These are phyloP conservation scores for Vigna unguiculata DNA, from an alignment of 306 rosid genomes.

Conservation along the genomic window DNA sequence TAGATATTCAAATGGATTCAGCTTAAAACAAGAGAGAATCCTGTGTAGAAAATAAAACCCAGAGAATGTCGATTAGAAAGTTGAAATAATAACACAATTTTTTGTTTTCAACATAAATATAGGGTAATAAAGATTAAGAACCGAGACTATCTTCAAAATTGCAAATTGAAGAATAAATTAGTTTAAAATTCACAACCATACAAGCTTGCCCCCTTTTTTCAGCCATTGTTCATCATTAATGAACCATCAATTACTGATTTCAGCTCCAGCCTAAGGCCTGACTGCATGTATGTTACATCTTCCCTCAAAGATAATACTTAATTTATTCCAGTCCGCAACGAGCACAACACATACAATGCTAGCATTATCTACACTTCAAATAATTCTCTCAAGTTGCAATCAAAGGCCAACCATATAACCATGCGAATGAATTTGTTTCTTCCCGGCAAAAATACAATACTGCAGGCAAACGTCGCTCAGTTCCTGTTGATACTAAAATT, in stretches of 20 bases:
- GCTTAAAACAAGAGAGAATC: slow-evolving; percentile 93
- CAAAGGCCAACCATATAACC: background rate
- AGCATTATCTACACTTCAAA: slow-evolving; percentile 17
- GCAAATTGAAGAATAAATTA: background rate
- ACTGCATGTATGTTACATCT: background rate
- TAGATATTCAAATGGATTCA: slow-evolving; percentile 84
- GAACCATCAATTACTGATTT: slow-evolving; percentile 19
- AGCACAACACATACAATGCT: slow-evolving; percentile 11
- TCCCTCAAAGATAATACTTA: slow-evolving; percentile 1
- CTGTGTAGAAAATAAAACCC: slow-evolving; percentile 50
- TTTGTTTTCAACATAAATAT: slow-evolving; percentile 11
- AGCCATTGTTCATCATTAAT: background rate
- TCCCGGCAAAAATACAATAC: background rate
- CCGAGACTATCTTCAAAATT: background rate
- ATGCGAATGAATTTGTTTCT: background rate
- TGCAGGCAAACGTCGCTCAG: background rate
- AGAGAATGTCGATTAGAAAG: slow-evolving; percentile 34
- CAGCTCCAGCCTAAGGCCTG: slow-evolving; percentile 3
- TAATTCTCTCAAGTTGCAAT: slow-evolving; percentile 18
- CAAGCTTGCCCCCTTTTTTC: slow-evolving; percentile 12
- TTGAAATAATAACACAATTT: slow-evolving; percentile 20
- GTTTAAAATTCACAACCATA: slow-evolving; percentile 22
- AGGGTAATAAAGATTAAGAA: background rate
- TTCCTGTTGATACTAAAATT: slow-evolving; percentile 14
- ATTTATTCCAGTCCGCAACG: background rate